phyloP scores from a whole-genome alignment of 495 filamentous ascomycete species.

The Penicilliopsis zonata region DNA sequence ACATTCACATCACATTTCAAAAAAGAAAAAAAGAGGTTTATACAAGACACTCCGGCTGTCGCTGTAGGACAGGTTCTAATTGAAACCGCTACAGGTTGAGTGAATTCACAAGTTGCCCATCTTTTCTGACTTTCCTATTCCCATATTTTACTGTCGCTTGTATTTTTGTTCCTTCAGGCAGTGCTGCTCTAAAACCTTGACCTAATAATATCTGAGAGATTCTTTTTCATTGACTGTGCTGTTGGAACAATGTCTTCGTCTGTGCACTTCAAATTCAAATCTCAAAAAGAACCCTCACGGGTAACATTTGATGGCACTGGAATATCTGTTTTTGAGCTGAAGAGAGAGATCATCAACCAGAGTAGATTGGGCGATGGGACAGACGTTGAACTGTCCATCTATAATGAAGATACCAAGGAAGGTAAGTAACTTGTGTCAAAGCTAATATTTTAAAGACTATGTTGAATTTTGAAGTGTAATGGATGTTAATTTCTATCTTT shows the following conservation, averaged over 20 bases:
- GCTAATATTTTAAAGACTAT: too few relatives aligned
- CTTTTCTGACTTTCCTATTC: slow-evolving; percentile 7
- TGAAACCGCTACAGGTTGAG: slow-evolving; percentile 1
- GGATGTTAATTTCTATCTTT: slow-evolving; percentile 3
- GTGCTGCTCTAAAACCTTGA: slow-evolving; percentile 17
- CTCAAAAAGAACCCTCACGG: slow-evolving; percentile 85
- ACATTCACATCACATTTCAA: neutral
- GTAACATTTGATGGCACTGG: slow-evolving; percentile 96
- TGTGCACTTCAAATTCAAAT: slow-evolving; percentile 99
- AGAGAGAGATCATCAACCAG: slow-evolving; percentile 92
- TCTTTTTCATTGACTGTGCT: slow-evolving; percentile 28
- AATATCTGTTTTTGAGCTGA: slow-evolving; percentile 97
- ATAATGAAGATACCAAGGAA: slow-evolving; percentile 80
- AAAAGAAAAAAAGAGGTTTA: slow-evolving; percentile 1
- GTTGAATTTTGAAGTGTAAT: too few relatives aligned
- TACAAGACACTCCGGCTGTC: too few relatives aligned
- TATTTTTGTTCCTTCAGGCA: slow-evolving; percentile 17
- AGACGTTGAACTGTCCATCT: slow-evolving; percentile 92
- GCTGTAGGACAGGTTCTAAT: too few relatives aligned
- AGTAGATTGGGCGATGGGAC: slow-evolving; percentile 92
- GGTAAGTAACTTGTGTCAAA: slow-evolving; percentile 40
- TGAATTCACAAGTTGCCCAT: slow-evolving; percentile 6
- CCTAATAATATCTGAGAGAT: slow-evolving; percentile 21
- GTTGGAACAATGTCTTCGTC: slow-evolving; percentile 78
- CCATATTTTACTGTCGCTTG: slow-evolving; percentile 13